Conservation (phyloP, 495 filamentous ascomycete species). For the Daldinia vernicosa region DNA sequence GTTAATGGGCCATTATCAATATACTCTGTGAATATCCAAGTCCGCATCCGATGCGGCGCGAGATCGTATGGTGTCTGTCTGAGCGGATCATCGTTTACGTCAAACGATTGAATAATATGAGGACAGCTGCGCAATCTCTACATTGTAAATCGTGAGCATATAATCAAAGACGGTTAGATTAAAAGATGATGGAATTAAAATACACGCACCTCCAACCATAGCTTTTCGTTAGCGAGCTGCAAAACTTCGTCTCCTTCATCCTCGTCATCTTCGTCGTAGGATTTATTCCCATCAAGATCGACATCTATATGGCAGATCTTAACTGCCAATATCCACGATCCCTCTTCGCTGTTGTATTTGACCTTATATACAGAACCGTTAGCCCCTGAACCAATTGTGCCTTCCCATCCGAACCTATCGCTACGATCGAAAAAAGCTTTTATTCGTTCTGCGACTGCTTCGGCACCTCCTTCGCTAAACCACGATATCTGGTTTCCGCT, state of each 20-base stretch:
- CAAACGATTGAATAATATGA: constrained; percentile 16
- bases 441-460: constrained; percentile 3
- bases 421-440: constrained; percentile 7
- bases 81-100: constrained; percentile 14
- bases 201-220: constrained; percentile 14
- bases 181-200: no score
- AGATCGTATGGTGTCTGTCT: neutral
- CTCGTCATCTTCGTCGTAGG: constrained; percentile 10
- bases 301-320: constrained; percentile 20
- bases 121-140: constrained; percentile 13
- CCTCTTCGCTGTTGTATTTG: no score
- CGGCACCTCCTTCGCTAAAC: constrained; percentile 14
- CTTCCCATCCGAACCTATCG: neutral
- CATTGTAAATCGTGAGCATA: neutral
- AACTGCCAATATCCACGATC: neutral
- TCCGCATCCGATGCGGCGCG: constrained; percentile 13
- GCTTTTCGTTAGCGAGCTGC: neutral
- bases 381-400: constrained; percentile 8
- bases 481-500: constrained; percentile 3
- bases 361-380: constrained; percentile 21
- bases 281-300: constrained; percentile 6
- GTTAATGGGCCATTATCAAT: constrained; percentile 10
- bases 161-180: neutral
- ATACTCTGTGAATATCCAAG: constrained; percentile 25
- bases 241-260: constrained; percentile 1